Evolutionary conservation across 331 rosid genomes (phyloP).

Genomic region (Arachis monticola): DNA sequence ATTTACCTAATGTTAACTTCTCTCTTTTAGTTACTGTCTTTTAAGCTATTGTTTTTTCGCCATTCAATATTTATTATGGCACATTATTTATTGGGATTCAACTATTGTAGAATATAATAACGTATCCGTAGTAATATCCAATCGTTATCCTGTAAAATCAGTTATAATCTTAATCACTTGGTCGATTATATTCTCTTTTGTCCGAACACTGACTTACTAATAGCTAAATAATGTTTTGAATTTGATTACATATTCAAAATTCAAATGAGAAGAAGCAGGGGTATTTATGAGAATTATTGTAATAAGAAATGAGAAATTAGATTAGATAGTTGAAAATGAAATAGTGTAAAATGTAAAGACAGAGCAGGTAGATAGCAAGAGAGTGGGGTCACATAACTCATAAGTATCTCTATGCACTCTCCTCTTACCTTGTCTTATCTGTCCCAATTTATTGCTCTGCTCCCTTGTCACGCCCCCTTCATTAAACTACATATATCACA

Average conservation of each 20-base stretch:
- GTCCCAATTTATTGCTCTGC: conserved; percentile 46
- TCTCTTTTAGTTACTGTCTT: too few relatives aligned
- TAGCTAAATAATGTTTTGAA: background rate
- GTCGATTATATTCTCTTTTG: too few relatives aligned
- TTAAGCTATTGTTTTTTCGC: too few relatives aligned
- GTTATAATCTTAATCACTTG: too few relatives aligned
- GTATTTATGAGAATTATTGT: background rate
- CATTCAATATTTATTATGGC: too few relatives aligned
- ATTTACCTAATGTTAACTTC: too few relatives aligned
- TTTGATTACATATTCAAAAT: conserved; percentile 1
- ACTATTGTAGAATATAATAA: too few relatives aligned
- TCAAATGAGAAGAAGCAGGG: conserved; percentile 4
- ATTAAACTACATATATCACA: conserved; percentile 4
- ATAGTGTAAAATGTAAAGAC: conserved; percentile 27
- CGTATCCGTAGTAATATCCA: too few relatives aligned
- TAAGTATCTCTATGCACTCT: conserved; percentile 44
- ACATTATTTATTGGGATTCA: too few relatives aligned
- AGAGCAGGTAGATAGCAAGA: conserved; percentile 11
- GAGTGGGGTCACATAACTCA: conserved; percentile 20
- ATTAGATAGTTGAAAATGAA: background rate
- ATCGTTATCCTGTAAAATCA: too few relatives aligned
- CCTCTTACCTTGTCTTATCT: conserved; percentile 37
- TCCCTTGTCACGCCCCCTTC: conserved; percentile 39
- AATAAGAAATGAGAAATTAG: too few relatives aligned
- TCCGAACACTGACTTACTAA: background rate